phyloP scores from a whole-genome alignment of 441 rosid genomes.

The Viola pubescens region DNA sequence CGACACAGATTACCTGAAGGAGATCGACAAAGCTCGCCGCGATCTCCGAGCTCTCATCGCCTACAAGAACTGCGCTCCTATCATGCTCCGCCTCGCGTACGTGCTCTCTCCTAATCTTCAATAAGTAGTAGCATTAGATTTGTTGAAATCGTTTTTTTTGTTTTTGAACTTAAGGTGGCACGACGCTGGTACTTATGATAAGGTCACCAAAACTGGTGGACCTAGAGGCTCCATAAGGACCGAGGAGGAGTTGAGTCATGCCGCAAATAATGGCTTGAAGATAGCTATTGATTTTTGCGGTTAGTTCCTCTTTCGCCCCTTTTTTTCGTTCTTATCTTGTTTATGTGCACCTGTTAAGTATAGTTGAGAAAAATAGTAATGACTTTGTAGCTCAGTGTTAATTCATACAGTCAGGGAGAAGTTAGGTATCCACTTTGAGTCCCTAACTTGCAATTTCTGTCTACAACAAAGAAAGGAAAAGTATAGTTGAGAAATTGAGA shows the following conservation, averaged over 20 bases:
- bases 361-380: too few species aligned
- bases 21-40: conserved; percentile 84
- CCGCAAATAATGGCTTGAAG: conserved; percentile 73
- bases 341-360: not conserved
- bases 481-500: too few species aligned
- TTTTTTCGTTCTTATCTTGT: not conserved
- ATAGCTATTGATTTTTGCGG: conserved; percentile 79
- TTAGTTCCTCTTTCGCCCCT: conserved; percentile 16
- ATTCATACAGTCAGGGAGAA: too few species aligned
- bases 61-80: conserved; percentile 80
- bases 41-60: conserved; percentile 87
- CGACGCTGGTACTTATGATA: conserved; percentile 89
- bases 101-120: not conserved
- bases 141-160: not conserved
- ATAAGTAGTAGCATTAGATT: not conserved
- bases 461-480: too few species aligned
- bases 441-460: too few species aligned
- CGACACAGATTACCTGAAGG: conserved; percentile 72
- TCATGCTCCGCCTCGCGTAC: conserved; percentile 95
- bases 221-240: conserved; percentile 85
- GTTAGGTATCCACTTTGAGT: too few species aligned
- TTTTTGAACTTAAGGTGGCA: conserved; percentile 62
- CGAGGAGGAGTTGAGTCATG: conserved; percentile 74
- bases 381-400: too few species aligned
- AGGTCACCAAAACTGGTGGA: conserved; percentile 72